These are phyloP conservation scores for Magnolia changhungtana DNA, from an alignment of 164 flowering plant genomes.

Conservation along the genomic window DNA sequence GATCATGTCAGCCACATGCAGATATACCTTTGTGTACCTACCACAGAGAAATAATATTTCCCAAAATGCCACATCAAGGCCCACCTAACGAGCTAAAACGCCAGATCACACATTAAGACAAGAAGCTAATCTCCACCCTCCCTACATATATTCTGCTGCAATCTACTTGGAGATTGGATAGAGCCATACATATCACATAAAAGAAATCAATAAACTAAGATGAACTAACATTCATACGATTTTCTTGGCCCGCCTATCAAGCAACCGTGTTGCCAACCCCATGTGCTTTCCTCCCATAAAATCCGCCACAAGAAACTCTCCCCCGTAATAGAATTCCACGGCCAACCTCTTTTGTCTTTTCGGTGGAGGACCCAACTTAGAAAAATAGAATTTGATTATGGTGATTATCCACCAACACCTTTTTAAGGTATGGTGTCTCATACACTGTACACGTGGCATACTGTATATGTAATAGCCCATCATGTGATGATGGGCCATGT, in stretches of 20 bases:
- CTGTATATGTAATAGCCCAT: too few species aligned
- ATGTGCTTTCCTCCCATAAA: slow-evolving; percentile 37
- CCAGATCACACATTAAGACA: slow-evolving; percentile 1
- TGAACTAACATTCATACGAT: not conserved
- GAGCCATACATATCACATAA: not conserved
- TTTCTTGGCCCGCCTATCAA: slow-evolving; percentile 31
- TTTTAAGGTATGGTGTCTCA: not conserved
- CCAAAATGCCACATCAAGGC: not conserved
- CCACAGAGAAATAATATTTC: not conserved
- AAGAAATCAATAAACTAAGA: slow-evolving; percentile 1
- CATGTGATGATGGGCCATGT: too few species aligned
- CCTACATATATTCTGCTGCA: not conserved
- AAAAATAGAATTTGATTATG: not conserved
- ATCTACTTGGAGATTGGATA: not conserved
- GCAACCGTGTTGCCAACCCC: slow-evolving; percentile 46
- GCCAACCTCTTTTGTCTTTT: slow-evolving; percentile 8
- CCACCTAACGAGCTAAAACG: not conserved
- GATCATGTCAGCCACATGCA: slow-evolving; percentile 2
- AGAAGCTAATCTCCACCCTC: slow-evolving; percentile 1
- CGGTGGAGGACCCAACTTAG: not conserved
- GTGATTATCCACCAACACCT: not conserved
- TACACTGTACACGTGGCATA: too few species aligned
- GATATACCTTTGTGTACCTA: not conserved
- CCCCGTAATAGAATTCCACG: slow-evolving; percentile 11
- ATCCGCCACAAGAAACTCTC: slow-evolving; percentile 11